Evolutionary conservation across 2,329 filamentous ascomycete species (phyloP).

Genomic region (Xylaria sp.): DNA sequence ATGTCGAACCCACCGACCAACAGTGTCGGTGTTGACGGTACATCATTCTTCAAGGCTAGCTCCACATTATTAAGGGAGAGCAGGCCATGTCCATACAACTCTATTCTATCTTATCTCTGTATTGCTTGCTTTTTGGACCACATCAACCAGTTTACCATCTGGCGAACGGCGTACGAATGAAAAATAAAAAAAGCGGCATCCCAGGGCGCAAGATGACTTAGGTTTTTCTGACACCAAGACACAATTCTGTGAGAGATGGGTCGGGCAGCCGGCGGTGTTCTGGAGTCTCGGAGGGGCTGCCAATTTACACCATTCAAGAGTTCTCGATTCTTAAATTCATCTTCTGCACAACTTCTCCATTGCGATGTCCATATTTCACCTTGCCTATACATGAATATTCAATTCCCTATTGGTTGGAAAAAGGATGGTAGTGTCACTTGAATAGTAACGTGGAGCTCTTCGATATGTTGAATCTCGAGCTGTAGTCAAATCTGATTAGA

Average conservation of each 20-base stretch:
- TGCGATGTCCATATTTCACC: constrained; percentile 41
- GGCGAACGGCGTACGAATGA: constrained; percentile 57
- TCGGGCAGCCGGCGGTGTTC: constrained; percentile 47
- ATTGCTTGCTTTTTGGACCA: constrained; percentile 47
- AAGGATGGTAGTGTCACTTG: constrained; percentile 34
- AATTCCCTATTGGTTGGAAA: constrained; percentile 38
- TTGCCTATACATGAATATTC: constrained; percentile 35
- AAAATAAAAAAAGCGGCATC: constrained; percentile 50
- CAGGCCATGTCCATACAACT: constrained; percentile 42
- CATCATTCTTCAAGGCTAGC: constrained; percentile 26
- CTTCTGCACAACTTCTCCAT: constrained; percentile 35
- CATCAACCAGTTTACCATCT: constrained; percentile 48
- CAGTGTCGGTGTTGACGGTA: constrained; percentile 25
- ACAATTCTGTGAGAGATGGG: constrained; percentile 44
- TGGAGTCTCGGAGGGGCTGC: constrained; percentile 43
- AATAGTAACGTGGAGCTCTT: constrained; percentile 20
- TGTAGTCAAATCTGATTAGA: constrained; percentile 34
- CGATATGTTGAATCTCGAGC: constrained; percentile 29
- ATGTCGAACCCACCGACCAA: constrained; percentile 33
- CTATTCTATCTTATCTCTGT: constrained; percentile 45
- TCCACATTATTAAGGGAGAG: constrained; percentile 34
- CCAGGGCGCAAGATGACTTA: constrained; percentile 48
- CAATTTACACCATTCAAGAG: constrained; percentile 42
- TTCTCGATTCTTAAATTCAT: constrained; percentile 36
- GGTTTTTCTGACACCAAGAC: constrained; percentile 44